Evolutionary conservation across 495 filamentous ascomycete genomes (phyloP).

Genomic region (Penicillium coprophilum): DNA sequence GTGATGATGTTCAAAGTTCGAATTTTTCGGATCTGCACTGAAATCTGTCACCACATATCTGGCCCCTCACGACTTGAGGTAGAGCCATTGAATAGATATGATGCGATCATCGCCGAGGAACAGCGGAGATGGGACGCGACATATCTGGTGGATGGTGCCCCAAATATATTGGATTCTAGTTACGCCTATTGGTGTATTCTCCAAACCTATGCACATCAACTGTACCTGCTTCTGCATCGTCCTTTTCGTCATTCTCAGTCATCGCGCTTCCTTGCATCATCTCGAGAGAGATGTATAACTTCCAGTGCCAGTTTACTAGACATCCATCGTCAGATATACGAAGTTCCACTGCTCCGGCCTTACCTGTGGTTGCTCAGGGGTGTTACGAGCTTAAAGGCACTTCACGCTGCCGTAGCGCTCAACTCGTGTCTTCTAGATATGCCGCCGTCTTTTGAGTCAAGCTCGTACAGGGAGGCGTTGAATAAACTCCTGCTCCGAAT

Average conservation of each 20-base stretch:
- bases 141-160: conserved; percentile 17
- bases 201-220: conserved; percentile 26
- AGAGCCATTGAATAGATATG: not conserved
- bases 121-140: conserved; percentile 21
- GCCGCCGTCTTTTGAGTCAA: not conserved
- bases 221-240: conserved; percentile 25
- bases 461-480: not conserved
- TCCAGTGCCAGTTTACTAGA: conserved; percentile 11
- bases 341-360: conserved; percentile 18
- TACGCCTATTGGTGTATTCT: conserved; percentile 26
- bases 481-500: not conserved
- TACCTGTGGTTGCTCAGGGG: conserved; percentile 20
- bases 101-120: conserved; percentile 16
- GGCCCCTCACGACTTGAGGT: conserved; percentile 4
- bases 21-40: conserved; percentile 19
- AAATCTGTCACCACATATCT: conserved; percentile 20
- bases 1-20: conserved; percentile 22
- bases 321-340: conserved; percentile 21
- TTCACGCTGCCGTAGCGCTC: conserved; percentile 24
- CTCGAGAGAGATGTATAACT: conserved; percentile 16
- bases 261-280: conserved; percentile 10
- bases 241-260: conserved; percentile 15
- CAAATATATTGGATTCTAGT: conserved; percentile 20
- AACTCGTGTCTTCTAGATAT: conserved; percentile 20
- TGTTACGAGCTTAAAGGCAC: conserved; percentile 17